phyloP scores from a whole-genome alignment of 73 alveolate species.

The Uronychia setigera region DNA sequence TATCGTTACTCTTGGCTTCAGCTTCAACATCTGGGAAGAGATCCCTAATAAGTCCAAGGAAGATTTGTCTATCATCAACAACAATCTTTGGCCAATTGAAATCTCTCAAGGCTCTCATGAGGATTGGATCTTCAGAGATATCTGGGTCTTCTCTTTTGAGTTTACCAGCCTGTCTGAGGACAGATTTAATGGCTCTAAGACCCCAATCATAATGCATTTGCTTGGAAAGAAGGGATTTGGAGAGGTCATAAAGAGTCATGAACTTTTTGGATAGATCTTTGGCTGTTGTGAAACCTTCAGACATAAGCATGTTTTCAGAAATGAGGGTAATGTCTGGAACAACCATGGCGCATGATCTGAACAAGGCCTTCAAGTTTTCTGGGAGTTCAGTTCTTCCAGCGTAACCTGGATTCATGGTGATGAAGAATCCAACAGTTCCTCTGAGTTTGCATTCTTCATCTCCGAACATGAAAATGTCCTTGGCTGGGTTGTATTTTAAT shows the following conservation, averaged over 20 bases:
- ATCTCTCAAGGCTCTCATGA: slow-evolving; percentile 99
- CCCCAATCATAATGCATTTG: slow-evolving; percentile 99
- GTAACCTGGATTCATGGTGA: slow-evolving; percentile 99
- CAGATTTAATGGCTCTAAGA: slow-evolving; percentile 99
- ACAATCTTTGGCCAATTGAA: slow-evolving; percentile 99
- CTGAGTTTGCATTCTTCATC: slow-evolving; percentile 94
- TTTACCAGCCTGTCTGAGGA: slow-evolving; percentile 99
- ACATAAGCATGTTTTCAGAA: slow-evolving; percentile 99
- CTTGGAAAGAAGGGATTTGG: slow-evolving; percentile 93
- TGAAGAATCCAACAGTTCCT: slow-evolving; percentile 97
- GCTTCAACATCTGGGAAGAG: slow-evolving; percentile 98
- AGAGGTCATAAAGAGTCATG: slow-evolving; percentile 94
- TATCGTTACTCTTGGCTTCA: slow-evolving; percentile 79
- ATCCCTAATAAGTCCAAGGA: slow-evolving; percentile 97
- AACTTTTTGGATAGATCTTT: slow-evolving; percentile 95
- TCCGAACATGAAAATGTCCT: slow-evolving; percentile 87
- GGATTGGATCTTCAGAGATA: slow-evolving; percentile 95
- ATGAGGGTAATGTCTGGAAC: slow-evolving; percentile 99
- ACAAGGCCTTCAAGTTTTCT: slow-evolving; percentile 98
- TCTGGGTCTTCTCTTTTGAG: slow-evolving; percentile 99
- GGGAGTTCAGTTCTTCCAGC: slow-evolving; percentile 99
- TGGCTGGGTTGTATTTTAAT: slow-evolving; percentile 66
- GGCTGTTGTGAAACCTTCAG: slow-evolving; percentile 99
- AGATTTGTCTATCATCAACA: slow-evolving; percentile 95
- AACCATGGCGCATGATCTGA: slow-evolving; percentile 99